Conservation (phyloP, 305 asterid species). For the Fraxinus paxiana region DNA sequence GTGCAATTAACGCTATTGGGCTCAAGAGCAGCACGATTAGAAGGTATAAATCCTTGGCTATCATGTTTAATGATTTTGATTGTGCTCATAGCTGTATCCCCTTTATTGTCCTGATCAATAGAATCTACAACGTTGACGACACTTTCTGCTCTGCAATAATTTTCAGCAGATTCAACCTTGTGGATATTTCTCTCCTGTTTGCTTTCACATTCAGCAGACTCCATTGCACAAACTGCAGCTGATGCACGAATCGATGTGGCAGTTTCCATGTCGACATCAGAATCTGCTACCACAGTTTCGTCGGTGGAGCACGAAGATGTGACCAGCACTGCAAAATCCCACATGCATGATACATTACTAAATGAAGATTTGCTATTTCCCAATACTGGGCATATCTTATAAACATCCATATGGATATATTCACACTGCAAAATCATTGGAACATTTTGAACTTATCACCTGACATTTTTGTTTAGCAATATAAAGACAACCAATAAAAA, state of each 20-base stretch:
- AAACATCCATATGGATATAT: slow-evolving; percentile 1
- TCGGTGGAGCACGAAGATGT: slow-evolving; percentile 96
- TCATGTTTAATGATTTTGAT: slow-evolving; percentile 27
- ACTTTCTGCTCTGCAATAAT: slow-evolving; percentile 31
- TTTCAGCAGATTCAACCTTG: slow-evolving; percentile 29
- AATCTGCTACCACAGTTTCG: slow-evolving; percentile 91
- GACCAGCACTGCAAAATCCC: slow-evolving; percentile 60
- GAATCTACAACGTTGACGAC: slow-evolving; percentile 36
- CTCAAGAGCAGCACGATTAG: slow-evolving; percentile 25
- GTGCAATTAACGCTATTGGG: slow-evolving; percentile 20
- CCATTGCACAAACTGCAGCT: slow-evolving; percentile 34
- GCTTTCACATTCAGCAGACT: slow-evolving; percentile 46
- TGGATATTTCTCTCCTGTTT: slow-evolving; percentile 29
- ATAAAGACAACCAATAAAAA: not conserved
- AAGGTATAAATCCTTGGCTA: slow-evolving; percentile 30
- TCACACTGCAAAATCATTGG: not conserved
- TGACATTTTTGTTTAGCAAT: slow-evolving; percentile 3
- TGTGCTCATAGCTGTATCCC: slow-evolving; percentile 21
- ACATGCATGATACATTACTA: not conserved
- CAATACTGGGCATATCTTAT: slow-evolving; percentile 1
- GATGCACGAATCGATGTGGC: slow-evolving; percentile 48
- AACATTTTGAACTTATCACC: not conserved
- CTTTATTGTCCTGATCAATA: slow-evolving; percentile 33
- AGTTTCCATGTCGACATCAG: slow-evolving; percentile 77
- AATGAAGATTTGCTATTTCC: not conserved